phyloP scores from a whole-genome alignment of 1,284 basidiomycete genomes.

The Leccinum subfulvum region DNA sequence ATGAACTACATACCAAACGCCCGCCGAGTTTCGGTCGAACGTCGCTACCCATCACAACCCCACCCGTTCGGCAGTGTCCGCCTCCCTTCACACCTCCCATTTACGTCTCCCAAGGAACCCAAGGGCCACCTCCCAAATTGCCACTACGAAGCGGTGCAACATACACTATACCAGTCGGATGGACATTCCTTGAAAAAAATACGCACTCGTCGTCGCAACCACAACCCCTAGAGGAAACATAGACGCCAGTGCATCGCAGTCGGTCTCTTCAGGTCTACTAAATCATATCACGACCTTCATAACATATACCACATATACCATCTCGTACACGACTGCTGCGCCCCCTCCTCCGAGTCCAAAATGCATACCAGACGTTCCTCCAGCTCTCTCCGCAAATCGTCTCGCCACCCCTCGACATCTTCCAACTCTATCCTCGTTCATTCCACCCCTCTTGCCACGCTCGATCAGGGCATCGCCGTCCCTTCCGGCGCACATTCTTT shows the following conservation, averaged over 20 bases:
- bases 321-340: not conserved
- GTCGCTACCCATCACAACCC: too few relatives aligned
- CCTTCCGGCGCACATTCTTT: constrained; percentile 54
- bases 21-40: too few relatives aligned
- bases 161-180: constrained; percentile 21
- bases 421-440: constrained; percentile 20
- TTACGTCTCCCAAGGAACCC: too few relatives aligned
- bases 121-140: too few relatives aligned
- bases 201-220: not conserved
- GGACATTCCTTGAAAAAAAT: constrained; percentile 31
- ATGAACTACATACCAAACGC: too few relatives aligned
- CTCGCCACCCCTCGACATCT: constrained; percentile 31
- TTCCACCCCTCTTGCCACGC: constrained; percentile 29
- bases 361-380: constrained; percentile 33
- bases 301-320: constrained; percentile 11
- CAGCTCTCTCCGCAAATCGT: constrained; percentile 30
- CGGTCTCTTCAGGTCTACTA: constrained; percentile 11
- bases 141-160: constrained; percentile 4
- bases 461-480: constrained; percentile 32
- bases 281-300: constrained; percentile 8
- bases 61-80: too few relatives aligned
- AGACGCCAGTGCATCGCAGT: constrained; percentile 1
- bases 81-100: too few relatives aligned
- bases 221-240: constrained; percentile 6
- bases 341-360: constrained; percentile 1